Evolutionary conservation across 768 basidiomycete species (phyloP).

Genomic region (Podaxis pistillaris): DNA sequence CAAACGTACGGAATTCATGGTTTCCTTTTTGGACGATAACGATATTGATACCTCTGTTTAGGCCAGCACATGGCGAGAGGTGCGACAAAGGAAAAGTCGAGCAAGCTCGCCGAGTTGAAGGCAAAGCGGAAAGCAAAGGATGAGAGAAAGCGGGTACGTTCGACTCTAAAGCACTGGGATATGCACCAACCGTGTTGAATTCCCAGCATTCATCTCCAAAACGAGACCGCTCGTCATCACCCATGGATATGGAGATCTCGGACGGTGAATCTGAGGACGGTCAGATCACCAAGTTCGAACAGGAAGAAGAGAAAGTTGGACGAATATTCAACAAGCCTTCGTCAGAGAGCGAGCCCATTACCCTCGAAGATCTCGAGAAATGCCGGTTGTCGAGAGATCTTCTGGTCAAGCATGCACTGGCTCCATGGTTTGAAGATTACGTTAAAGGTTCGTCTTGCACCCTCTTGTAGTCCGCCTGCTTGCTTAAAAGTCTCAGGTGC

Average conservation of each 20-base stretch:
- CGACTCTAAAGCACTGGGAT: neutral
- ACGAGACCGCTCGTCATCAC: constrained; percentile 73
- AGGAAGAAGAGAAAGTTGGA: constrained; percentile 67
- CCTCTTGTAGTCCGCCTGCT: constrained; percentile 8
- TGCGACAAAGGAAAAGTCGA: constrained; percentile 76
- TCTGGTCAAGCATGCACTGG: constrained; percentile 68
- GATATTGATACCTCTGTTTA: constrained; percentile 26
- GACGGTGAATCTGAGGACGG: constrained; percentile 85
- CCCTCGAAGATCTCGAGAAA: constrained; percentile 54
- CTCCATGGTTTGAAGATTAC: constrained; percentile 86
- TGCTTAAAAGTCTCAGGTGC: constrained; percentile 62
- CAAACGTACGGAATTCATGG: constrained; percentile 55
- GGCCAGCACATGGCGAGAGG: constrained; percentile 76
- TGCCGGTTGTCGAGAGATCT: constrained; percentile 67
- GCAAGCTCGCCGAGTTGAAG: constrained; percentile 82
- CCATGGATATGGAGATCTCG: constrained; percentile 86
- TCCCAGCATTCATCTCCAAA: constrained; percentile 43
- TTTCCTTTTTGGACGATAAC: neutral
- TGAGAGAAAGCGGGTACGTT: constrained; percentile 76
- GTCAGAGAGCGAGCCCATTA: constrained; percentile 46
- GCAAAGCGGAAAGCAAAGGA: constrained; percentile 86
- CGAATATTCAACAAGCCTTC: constrained; percentile 35
- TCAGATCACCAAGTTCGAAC: constrained; percentile 69
- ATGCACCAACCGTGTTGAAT: constrained; percentile 29
- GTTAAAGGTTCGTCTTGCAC: constrained; percentile 57